Conservation (phyloP, 2,329 filamentous ascomycete species). For the Pseudocercospora fuligena region DNA sequence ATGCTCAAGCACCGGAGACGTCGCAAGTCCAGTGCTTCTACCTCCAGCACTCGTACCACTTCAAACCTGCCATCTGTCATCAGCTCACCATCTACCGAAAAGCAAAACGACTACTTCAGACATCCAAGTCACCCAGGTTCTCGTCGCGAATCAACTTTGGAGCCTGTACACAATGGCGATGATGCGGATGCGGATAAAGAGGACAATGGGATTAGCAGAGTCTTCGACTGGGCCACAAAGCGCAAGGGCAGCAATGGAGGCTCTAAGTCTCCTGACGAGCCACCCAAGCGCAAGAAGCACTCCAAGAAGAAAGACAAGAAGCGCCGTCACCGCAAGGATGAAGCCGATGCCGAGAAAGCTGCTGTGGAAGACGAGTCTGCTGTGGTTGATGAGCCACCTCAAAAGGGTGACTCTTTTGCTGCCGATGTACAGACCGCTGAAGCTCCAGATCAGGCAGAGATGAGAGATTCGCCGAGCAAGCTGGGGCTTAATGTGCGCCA, state of each 20-base stretch:
- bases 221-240: slow-evolving; percentile 30
- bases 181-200: slow-evolving; percentile 63
- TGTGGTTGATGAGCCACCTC: slow-evolving; percentile 17
- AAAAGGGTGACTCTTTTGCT: slow-evolving; percentile 46
- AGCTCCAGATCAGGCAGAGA: slow-evolving; percentile 23
- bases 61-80: slow-evolving; percentile 47
- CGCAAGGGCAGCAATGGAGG: slow-evolving; percentile 34
- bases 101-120: slow-evolving; percentile 47
- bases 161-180: slow-evolving; percentile 56
- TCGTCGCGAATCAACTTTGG: slow-evolving; percentile 44
- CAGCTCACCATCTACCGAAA: slow-evolving; percentile 49
- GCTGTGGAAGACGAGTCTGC: slow-evolving; percentile 20
- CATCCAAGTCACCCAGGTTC: slow-evolving; percentile 39
- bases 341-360: slow-evolving; percentile 35
- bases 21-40: slow-evolving; percentile 77
- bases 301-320: slow-evolving; percentile 52
- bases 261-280: slow-evolving; percentile 36
- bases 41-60: slow-evolving; percentile 65
- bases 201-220: slow-evolving; percentile 32
- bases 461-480: slow-evolving; percentile 27
- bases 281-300: slow-evolving; percentile 52
- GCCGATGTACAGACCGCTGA: slow-evolving; percentile 39
- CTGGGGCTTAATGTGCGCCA: slow-evolving; percentile 42
- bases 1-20: slow-evolving; percentile 72
- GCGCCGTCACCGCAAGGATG: slow-evolving; percentile 47